phyloP scores from a whole-genome alignment of 1,284 basidiomycete genomes.

The Leccinum pachyderme region DNA sequence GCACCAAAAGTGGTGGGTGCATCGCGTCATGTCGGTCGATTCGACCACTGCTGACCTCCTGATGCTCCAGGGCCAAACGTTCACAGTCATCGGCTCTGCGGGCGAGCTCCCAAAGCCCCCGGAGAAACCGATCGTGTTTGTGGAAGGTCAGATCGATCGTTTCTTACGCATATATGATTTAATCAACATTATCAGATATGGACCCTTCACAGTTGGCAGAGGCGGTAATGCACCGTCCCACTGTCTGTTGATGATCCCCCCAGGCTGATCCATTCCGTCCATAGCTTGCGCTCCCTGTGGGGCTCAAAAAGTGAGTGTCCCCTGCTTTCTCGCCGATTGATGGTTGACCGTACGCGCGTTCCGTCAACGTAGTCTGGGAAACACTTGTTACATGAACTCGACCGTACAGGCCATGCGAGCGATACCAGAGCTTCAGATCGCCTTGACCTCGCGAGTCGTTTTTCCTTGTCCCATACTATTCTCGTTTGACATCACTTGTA shows the following conservation, averaged over 20 bases:
- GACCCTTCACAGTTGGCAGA: slow-evolving; percentile 78
- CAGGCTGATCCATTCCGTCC: background rate
- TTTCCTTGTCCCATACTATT: background rate
- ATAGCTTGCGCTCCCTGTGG: slow-evolving; percentile 66
- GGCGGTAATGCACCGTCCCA: slow-evolving; percentile 51
- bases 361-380: slow-evolving; percentile 57
- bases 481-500: slow-evolving; percentile 3
- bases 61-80: slow-evolving; percentile 60
- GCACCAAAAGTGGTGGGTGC: slow-evolving; percentile 70
- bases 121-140: slow-evolving; percentile 73
- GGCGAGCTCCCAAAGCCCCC: slow-evolving; percentile 91
- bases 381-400: slow-evolving; percentile 96
- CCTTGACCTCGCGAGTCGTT: slow-evolving; percentile 54
- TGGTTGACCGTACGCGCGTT: slow-evolving; percentile 12
- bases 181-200: slow-evolving; percentile 63
- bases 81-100: slow-evolving; percentile 90
- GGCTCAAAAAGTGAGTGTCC: slow-evolving; percentile 55
- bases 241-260: slow-evolving; percentile 1
- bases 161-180: slow-evolving; percentile 6
- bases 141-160: slow-evolving; percentile 55
- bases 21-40: background rate
- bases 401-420: slow-evolving; percentile 90
- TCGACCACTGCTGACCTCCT: background rate
- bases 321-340: background rate
- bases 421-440: slow-evolving; percentile 83